These are phyloP conservation scores for Daldinia caldariorum DNA, from an alignment of 495 filamentous ascomycete genomes.

Conservation along the genomic window DNA sequence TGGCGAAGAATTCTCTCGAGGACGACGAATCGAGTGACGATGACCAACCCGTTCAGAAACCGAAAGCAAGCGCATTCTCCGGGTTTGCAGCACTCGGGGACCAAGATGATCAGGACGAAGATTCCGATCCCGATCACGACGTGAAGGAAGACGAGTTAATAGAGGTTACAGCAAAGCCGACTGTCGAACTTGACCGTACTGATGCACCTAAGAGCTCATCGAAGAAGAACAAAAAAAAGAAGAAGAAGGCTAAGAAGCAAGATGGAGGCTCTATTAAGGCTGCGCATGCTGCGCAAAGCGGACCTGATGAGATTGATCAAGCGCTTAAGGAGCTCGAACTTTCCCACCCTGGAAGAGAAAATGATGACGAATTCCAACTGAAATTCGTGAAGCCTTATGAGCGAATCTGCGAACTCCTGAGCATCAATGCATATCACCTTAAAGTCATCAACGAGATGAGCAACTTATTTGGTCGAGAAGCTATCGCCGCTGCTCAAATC, in stretches of 20 bases:
- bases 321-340: conserved; percentile 74
- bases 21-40: conserved; percentile 59
- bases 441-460: conserved; percentile 95
- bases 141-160: conserved; percentile 57
- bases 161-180: conserved; percentile 36
- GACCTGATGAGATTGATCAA: conserved; percentile 82
- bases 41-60: conserved; percentile 51
- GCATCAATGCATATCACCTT: conserved; percentile 79
- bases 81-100: conserved; percentile 60
- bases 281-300: conserved; percentile 46
- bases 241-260: conserved; percentile 60
- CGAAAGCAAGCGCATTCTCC: conserved; percentile 57
- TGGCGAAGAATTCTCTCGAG: conserved; percentile 39
- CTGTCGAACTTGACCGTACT: conserved; percentile 58
- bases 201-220: conserved; percentile 55
- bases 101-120: conserved; percentile 51
- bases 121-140: conserved; percentile 60
- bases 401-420: conserved; percentile 67
- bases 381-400: conserved; percentile 39
- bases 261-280: conserved; percentile 14
- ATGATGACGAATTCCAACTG: conserved; percentile 19
- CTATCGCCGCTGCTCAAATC: conserved; percentile 70
- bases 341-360: conserved; percentile 25
- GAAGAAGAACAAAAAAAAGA: conserved; percentile 72
- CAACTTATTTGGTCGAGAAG: conserved; percentile 84